Evolutionary conservation across 805 yeast genomes (phyloP), one percentile per base, ranked within the genome.

Genomic region (Yamadazyma kitorensis): DNA sequence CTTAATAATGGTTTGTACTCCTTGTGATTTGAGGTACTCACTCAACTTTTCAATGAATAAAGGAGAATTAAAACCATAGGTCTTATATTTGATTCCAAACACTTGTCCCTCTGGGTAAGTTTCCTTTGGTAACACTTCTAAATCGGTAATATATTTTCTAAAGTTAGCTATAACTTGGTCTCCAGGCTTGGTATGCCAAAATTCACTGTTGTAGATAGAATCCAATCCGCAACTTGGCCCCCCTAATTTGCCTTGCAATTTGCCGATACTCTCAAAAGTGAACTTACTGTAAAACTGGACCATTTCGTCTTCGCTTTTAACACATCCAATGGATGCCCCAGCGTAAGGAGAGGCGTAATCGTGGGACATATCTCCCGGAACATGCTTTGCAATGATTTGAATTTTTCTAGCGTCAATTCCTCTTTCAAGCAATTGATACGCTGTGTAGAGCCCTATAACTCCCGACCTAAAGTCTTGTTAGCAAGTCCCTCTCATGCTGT

Each of bases 281-380:
- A 30, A 43, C 15, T 39, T 19, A 14, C 37, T 31, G 21, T 27
- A 43, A 12, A 27, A 20, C 9, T 37, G 31, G n/a, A 24, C 20
- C 2, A 27, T 33, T 6, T 22, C 24, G 12, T 29, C 41, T 12
- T 24, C 27, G 41, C 74, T 65, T 3, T 79, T 34, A 4, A 30
- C 21, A 24, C 21, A 19, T 4, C 52, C 37, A 33, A 53, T 50
- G 29, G 41, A 40, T 1, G 55, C 61, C 1, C 61, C 61, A 18
- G 61, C 59, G 29, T 43, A 49, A 4, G 61, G 59, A 3, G 58
- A 53, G 3, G 61, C 47, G 37, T 49, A 55, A 5, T 40, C 17
- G 14, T 44, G 42, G 1, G 58, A 78, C 44, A 77, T 82, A 49
- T 86, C 95, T 4, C 94, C 95, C 3, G 95, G 94, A 24, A 80